Base-by-base conservation (phyloP, 2,329 filamentous ascomycete genomes). In the Colletotrichum nymphaeae region DNA sequence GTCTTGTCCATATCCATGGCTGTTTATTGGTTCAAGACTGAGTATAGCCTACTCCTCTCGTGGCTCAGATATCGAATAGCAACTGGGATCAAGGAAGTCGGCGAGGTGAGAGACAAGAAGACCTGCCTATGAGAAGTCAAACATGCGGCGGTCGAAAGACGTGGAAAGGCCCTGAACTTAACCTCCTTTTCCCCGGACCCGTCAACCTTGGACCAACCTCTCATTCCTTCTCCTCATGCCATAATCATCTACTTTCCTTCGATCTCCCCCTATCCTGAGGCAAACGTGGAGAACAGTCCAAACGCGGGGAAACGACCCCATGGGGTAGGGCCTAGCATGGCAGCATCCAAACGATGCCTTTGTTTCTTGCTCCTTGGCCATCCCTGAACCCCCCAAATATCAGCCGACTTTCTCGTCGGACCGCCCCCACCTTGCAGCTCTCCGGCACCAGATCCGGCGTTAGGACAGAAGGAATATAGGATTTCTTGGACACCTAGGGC, bases 271-370 rank as follows among this genome's bases (percentile, higher is more conserved):
- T 16, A 58, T 57, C 22, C 26, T 22, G 35, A 32, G 8, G 16
- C 42, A 19, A 58, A 62, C 64, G 37, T 58, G 64, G 64, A 68
- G 69, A 63, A 53, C 28, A 7, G 30, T 37, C 30, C 49, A 37
- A 63, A 72, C 69, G 69, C 64, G 69, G 69, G 64, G 57, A 68
- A 63, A 35, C 56, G 63, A 32, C 69, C 69, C 64, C 69, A 67
- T 71, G 68, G 63, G 68, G 68, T 71, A 71, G 63, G 42, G 7
- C 56, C 53, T 22, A 71, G 30, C 63, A 35, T 35, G 11, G 32
- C 32, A 35, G 32, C 32, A 42, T 46, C 11, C 37, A 64, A 24
- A 58, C 32, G 42, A 49, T 12, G 7, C 22, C 67, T 49, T 26
- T 58, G 6, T 56, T 28, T 63, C 42, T 49, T 49, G 9, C 55